Percentiles rank a stretch among this genome's conserved stretches.
Conservation (phyloP, 305 asterid species). For the Fraxinus albicans region DNA sequence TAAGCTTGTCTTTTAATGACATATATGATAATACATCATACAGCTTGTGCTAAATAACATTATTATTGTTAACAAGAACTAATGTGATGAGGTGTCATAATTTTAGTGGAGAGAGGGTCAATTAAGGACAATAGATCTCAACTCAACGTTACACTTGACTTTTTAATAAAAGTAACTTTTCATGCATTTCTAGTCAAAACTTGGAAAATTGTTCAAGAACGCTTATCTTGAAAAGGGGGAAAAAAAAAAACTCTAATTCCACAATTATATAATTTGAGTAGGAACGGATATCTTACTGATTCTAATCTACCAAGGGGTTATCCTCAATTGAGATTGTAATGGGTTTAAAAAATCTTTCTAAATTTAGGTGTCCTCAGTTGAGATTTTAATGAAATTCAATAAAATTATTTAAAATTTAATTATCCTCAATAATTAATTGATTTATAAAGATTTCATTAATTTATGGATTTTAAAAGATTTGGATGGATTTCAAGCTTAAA, state of each 20-base stretch:
- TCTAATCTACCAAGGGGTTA: background rate
- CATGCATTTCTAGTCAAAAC: background rate
- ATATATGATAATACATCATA: background rate
- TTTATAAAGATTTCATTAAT: too few relatives aligned
- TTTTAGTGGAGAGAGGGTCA: background rate
- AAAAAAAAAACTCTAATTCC: background rate
- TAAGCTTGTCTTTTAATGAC: background rate
- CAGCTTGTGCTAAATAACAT: background rate
- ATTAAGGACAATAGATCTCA: background rate
- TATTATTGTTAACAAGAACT: background rate
- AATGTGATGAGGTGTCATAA: background rate
- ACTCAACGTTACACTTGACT: background rate
- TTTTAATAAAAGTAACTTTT: background rate
- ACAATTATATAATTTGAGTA: background rate
- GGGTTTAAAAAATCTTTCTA: background rate
- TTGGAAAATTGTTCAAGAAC: background rate
- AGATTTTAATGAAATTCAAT: too few relatives aligned
- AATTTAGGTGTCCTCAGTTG: too few relatives aligned
- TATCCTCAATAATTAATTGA: background rate
- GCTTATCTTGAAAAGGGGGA: background rate
- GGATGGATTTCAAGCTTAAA: too few relatives aligned
- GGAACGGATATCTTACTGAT: background rate
- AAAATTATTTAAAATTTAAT: too few relatives aligned
- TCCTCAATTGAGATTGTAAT: too few relatives aligned
- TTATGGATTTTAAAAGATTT: too few relatives aligned